Percentiles rank a stretch among this genome's conserved stretches.
Conservation (phyloP, 257 asterid species). For the Solanum lignicaule region DNA sequence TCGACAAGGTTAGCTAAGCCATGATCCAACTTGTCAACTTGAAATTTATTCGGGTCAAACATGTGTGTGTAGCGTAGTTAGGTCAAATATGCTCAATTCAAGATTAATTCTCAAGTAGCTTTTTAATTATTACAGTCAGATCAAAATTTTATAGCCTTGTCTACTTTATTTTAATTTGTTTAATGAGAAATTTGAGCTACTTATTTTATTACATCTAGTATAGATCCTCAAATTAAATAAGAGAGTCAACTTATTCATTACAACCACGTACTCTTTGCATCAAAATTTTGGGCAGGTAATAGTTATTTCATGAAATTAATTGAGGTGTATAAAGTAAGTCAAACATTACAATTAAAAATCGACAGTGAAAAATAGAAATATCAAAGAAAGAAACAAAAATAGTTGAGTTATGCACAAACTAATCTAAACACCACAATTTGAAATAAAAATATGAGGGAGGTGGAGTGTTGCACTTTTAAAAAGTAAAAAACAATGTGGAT, state of each 20-base stretch:
- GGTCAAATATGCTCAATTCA: neutral
- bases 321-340: neutral
- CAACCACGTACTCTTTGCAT: neutral
- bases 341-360: neutral
- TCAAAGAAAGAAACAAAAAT: neutral
- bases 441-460: too few relatives aligned
- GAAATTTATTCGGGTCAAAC: neutral
- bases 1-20: neutral
- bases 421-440: too few relatives aligned
- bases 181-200: neutral
- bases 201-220: neutral
- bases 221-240: neutral
- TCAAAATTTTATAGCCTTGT: neutral
- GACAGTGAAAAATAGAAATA: neutral
- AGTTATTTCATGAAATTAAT: neutral
- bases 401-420: too few relatives aligned
- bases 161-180: neutral
- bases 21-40: neutral
- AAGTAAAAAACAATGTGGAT: too few relatives aligned
- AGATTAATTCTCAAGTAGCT: neutral
- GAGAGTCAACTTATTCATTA: neutral
- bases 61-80: neutral
- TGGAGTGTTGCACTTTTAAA: too few relatives aligned
- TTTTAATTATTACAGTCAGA: neutral
- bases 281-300: fast-evolving